Evolutionary conservation across 192 early-diverging fungal species (phyloP).

Genomic region (Geranomyces michiganensis): DNA sequence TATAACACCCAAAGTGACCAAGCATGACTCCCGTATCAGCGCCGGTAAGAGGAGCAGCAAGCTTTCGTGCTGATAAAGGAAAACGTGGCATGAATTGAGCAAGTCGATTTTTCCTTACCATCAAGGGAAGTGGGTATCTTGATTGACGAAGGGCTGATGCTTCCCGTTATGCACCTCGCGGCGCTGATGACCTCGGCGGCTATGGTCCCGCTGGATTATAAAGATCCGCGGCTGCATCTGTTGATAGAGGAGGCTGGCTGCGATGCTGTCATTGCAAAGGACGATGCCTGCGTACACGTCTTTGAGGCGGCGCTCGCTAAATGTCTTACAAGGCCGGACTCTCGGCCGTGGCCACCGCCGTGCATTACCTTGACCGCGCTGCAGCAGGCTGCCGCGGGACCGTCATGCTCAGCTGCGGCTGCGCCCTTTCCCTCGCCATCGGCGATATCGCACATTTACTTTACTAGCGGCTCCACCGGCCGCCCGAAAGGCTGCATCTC

Average conservation of each 20-base stretch:
- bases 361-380: background rate
- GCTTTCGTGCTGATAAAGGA: too few relatives aligned
- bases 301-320: background rate
- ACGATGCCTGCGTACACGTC: background rate
- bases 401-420: background rate
- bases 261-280: conserved; percentile 30
- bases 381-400: background rate
- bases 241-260: conserved; percentile 40
- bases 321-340: background rate
- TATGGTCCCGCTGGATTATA: conserved; percentile 36
- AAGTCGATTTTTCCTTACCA: background rate
- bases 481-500: conserved; percentile 43
- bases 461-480: conserved; percentile 43
- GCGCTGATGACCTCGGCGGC: conserved; percentile 7
- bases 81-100: background rate
- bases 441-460: conserved; percentile 39
- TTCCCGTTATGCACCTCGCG: conserved; percentile 24
- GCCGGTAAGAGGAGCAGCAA: background rate
- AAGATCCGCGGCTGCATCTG: conserved; percentile 41
- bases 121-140: conserved; percentile 24
- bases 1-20: background rate
- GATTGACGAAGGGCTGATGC: conserved; percentile 24
- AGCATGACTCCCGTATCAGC: background rate
- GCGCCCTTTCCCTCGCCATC: too few relatives aligned
- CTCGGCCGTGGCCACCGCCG: background rate